These are phyloP conservation scores for Coleophoma crateriformis DNA, from an alignment of 2,329 filamentous ascomycete genomes.

Conservation along the genomic window DNA sequence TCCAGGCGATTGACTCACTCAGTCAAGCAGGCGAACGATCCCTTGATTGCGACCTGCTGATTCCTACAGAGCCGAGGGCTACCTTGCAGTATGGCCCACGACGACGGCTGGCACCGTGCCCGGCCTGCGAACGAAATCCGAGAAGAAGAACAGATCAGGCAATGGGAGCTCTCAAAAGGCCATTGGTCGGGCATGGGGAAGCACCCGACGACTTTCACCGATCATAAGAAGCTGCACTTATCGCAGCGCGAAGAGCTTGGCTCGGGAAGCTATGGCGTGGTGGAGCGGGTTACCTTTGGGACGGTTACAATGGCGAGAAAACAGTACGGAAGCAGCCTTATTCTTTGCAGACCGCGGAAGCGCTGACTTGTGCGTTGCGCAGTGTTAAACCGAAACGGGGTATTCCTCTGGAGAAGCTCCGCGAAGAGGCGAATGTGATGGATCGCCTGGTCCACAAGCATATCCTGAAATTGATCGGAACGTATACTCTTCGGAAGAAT, in stretches of 20 bases:
- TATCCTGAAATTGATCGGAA: constrained; percentile 41
- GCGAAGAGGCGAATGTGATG: constrained; percentile 41
- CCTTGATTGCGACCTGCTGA: too few species aligned
- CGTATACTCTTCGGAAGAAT: constrained; percentile 35
- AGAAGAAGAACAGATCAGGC: constrained; percentile 15
- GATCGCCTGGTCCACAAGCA: constrained; percentile 41
- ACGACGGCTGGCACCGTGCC: constrained; percentile 16
- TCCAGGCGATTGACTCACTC: too few species aligned
- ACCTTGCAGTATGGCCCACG: neutral
- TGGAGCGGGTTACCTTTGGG: constrained; percentile 35
- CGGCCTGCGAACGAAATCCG: constrained; percentile 14
- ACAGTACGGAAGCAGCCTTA: constrained; percentile 16
- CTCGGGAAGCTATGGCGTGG: constrained; percentile 36
- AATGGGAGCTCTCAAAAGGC: constrained; percentile 15
- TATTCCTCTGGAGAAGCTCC: constrained; percentile 34
- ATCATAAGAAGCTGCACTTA: constrained; percentile 11
- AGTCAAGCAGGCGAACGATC: too few species aligned
- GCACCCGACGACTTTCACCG: constrained; percentile 11
- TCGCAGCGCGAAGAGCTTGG: constrained; percentile 28
- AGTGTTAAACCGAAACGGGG: constrained; percentile 11
- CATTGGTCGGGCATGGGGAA: constrained; percentile 20
- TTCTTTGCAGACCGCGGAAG: neutral
- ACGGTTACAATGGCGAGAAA: constrained; percentile 39
- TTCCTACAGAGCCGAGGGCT: too few species aligned
- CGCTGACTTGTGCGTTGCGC: constrained; percentile 18